Conservation (phyloP, 371 early-diverging fungal genomes). For the Mucor saturninus region DNA sequence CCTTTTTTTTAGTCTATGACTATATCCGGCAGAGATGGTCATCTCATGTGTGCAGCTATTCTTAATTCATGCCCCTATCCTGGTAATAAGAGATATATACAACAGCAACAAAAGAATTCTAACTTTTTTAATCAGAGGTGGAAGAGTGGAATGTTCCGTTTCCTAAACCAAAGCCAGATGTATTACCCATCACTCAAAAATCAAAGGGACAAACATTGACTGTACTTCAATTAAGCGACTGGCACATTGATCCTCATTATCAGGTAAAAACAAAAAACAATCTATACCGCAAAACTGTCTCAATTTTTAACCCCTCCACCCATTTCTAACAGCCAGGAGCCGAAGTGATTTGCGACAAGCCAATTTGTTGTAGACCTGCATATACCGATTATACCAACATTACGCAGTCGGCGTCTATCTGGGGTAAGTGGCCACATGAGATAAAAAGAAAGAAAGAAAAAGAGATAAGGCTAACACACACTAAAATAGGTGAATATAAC, state of each 20-base stretch:
- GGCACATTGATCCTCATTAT: constrained; percentile 66
- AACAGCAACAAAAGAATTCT: no score
- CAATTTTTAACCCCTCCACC: neutral
- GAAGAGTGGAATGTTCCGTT: constrained; percentile 48
- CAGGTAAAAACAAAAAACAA: constrained; percentile 18
- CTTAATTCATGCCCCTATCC: constrained; percentile 55
- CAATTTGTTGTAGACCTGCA: constrained; percentile 60
- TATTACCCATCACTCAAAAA: constrained; percentile 1
- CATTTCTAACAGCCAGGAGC: constrained; percentile 40
- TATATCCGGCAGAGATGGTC: constrained; percentile 52
- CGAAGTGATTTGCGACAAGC: constrained; percentile 56
- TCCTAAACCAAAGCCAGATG: constrained; percentile 53
- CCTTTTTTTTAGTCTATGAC: constrained; percentile 42
- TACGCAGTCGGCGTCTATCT: constrained; percentile 37
- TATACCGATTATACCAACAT: constrained; percentile 50
- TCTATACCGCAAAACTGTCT: neutral
- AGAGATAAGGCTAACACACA: neutral
- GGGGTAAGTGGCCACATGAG: constrained; percentile 46
- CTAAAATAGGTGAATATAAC: constrained; percentile 8
- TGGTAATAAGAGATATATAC: constrained; percentile 22
- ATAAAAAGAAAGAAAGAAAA: neutral
- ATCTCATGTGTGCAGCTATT: constrained; percentile 49
- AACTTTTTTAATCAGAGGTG: constrained; percentile 12
- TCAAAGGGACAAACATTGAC: constrained; percentile 48
- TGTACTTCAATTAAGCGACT: constrained; percentile 66